A percentile compares a stretch with the other conserved stretches of the same genome.
Evolutionary conservation across 2,329 filamentous ascomycete genomes (phyloP).

Genomic region (Epichloe bromicola): DNA sequence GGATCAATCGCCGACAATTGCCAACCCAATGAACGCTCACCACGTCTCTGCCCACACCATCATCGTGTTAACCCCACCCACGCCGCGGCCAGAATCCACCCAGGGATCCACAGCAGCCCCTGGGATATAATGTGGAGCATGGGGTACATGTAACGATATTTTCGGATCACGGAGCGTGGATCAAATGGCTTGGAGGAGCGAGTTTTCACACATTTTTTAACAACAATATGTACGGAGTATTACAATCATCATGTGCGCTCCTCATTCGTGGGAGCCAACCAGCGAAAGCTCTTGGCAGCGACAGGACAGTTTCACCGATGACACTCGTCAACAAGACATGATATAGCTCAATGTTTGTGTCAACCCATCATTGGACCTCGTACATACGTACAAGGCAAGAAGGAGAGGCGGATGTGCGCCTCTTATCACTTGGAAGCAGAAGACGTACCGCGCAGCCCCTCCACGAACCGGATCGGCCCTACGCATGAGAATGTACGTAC

Average conservation of each 20-base stretch:
- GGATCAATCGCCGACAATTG: constrained; percentile 4
- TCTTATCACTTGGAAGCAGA: not conserved
- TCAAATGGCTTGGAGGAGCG: not conserved
- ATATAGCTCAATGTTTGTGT: not conserved
- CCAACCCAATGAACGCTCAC: constrained; percentile 21
- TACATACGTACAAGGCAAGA: too few relatives aligned
- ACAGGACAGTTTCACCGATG: not conserved
- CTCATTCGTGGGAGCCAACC: not conserved
- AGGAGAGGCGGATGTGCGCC: not conserved
- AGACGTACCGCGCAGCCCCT: not conserved
- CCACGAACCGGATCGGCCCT: constrained; percentile 10
- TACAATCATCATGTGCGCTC: not conserved
- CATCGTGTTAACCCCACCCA: constrained; percentile 8
- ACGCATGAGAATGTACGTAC: not conserved
- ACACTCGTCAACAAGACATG: not conserved
- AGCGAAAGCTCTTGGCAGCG: not conserved
- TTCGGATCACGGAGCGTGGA: constrained; percentile 7
- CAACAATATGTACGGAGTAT: not conserved
- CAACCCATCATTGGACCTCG: too few relatives aligned
- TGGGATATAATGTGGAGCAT: not conserved
- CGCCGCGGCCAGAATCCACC: constrained; percentile 13
- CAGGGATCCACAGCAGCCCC: not conserved
- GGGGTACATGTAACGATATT: not conserved
- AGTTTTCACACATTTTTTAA: too few relatives aligned
- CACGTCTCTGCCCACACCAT: constrained; percentile 23